Evolutionary conservation across 768 basidiomycete genomes (phyloP), one percentile per base, ranked within the genome.

Genomic region (Rhodosporidiobolus sp.): DNA sequence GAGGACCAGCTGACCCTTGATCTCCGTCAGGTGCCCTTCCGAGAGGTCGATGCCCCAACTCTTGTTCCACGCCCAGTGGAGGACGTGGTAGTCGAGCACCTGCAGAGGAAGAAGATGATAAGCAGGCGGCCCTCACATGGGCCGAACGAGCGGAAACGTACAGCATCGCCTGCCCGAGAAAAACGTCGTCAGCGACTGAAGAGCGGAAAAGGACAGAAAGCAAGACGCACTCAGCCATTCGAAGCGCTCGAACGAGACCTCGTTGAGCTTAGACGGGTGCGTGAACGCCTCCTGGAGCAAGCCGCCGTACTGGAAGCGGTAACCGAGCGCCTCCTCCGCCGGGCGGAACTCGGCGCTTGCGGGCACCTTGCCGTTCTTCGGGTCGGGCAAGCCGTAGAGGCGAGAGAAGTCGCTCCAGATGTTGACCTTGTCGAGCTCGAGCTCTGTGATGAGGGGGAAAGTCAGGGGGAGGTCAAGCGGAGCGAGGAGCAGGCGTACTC

Each of bases 241-340:
- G 45, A 30, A n/a, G 1, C 69, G 35, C 53, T 65, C 58, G 46
- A 70, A 70, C 11, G 32, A 48, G 30, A 34, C 32, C 16, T 28
- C 17, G 32, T 62, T 53, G 45, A 65, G 58, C 63, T 48, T 61
- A 4, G 38, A 54, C 20, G 69, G 69, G 28, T 70, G 64, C n/a
- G 63, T 60, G 28, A 65, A 45, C 14, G 69, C 69, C 28, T 77
- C 70, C 9, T n/a, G 48, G 35, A 74, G 34, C 12, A 76, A 65
- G 14, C 38, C 38, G 10, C 56, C 63, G 43, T 73, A 50, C 34
- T 56, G 55, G 72, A 77, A 77, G 20, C 34, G 45, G 50, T 71
- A 64, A 28, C 62, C 73, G 28, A 77, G 50, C 22, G 48, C 57
- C 28, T 58, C 17, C 58, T 77, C 74, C 35, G 70, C 65, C 24